phyloP scores from a whole-genome alignment of 345 rosid genomes.

The Melastoma malabathricum region DNA sequence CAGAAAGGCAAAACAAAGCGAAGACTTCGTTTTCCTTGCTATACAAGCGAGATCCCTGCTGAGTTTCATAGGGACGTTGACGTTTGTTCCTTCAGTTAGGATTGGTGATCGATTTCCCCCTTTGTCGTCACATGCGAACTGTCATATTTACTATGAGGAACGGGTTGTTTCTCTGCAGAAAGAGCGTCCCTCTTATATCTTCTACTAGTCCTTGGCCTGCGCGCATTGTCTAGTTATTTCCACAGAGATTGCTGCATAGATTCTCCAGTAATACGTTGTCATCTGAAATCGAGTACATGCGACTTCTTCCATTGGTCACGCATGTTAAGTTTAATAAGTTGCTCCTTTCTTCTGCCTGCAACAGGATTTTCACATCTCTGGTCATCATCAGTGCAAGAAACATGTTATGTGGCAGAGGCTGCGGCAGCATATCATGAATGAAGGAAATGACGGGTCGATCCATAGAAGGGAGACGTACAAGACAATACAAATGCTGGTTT shows the following conservation, averaged over 20 bases:
- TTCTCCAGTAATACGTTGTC: conserved; percentile 15
- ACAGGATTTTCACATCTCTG: not conserved
- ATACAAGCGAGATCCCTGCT: not conserved
- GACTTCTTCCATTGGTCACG: conserved; percentile 31
- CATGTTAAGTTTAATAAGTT: conserved; percentile 53
- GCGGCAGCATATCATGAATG: too few species aligned
- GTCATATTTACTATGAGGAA: too few species aligned
- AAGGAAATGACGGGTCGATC: too few species aligned
- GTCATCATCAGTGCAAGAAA: too few species aligned
- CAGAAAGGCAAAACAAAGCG: too few species aligned
- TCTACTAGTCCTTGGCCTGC: conserved; percentile 1
- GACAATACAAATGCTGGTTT: not conserved
- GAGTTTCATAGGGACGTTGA: too few species aligned
- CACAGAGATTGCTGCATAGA: conserved; percentile 51
- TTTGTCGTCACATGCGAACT: too few species aligned
- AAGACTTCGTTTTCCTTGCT: not conserved
- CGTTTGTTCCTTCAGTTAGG: too few species aligned
- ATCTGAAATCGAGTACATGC: conserved; percentile 14
- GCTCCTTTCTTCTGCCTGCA: conserved; percentile 48
- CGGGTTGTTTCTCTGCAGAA: not conserved
- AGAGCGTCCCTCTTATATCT: not conserved
- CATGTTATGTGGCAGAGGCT: too few species aligned
- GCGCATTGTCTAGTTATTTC: conserved; percentile 3
- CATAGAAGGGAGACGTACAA: too few species aligned
- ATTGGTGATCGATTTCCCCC: too few species aligned